Conservation (phyloP, 192 early-diverging fungal species). For the Phycomyces blakesleeanus region DNA sequence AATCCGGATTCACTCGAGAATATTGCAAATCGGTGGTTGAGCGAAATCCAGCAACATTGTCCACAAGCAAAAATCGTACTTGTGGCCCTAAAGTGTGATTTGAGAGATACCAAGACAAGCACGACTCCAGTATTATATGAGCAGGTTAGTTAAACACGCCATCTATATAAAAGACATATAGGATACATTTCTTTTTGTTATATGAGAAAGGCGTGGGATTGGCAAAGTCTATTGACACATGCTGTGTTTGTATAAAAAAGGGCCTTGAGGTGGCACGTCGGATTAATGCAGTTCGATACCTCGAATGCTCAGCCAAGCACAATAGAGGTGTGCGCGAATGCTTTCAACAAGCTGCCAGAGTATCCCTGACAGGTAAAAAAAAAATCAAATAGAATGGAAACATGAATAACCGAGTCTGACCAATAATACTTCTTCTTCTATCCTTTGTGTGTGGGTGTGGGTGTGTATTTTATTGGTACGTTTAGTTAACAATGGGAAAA, state of each 20-base stretch:
- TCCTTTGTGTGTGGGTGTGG: no score
- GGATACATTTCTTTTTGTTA: background rate
- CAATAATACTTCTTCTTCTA: background rate
- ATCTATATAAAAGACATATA: no score
- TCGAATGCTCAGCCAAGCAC: conserved; percentile 38
- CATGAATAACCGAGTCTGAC: background rate
- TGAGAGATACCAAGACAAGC: conserved; percentile 15
- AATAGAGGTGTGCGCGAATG: conserved; percentile 32
- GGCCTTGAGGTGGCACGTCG: conserved; percentile 19
- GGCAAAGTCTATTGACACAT: no score
- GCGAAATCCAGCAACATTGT: conserved; percentile 22
- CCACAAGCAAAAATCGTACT: conserved; percentile 24
- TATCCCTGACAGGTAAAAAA: conserved; percentile 26
- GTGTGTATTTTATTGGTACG: no score
- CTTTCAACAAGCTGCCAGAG: conserved; percentile 32
- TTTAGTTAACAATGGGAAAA: no score
- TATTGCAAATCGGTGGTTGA: conserved; percentile 26
- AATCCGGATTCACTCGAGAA: conserved; percentile 34
- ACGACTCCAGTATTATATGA: conserved; percentile 21
- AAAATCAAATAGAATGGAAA: background rate
- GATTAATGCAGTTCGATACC: conserved; percentile 30
- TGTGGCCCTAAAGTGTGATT: conserved; percentile 34
- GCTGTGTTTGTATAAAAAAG: conserved; percentile 3
- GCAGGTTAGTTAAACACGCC: conserved; percentile 15
- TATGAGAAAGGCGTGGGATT: background rate